A percentile compares a stretch with the other conserved stretches of the same genome.
These are phyloP conservation scores for Tulasnella sp. DNA, from an alignment of 768 basidiomycete genomes.

Conservation along the genomic window DNA sequence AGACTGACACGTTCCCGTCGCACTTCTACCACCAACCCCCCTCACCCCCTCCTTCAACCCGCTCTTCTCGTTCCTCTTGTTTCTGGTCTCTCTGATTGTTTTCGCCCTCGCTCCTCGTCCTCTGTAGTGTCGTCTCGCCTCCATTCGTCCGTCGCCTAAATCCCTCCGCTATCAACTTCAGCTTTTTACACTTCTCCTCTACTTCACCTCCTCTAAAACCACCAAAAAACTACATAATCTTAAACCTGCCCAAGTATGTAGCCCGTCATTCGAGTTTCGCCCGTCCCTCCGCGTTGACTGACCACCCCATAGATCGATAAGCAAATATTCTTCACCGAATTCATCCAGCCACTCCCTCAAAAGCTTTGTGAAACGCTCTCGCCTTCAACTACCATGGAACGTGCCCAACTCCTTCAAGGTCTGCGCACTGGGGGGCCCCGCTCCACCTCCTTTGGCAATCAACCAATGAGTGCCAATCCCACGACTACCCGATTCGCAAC, in stretches of 20 bases:
- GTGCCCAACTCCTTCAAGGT: constrained; percentile 76
- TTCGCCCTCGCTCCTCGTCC: constrained; percentile 1
- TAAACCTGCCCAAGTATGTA: no score
- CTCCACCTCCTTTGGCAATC: constrained; percentile 42
- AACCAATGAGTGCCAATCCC: constrained; percentile 51
- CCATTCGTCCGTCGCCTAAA: neutral
- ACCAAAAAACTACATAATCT: constrained; percentile 1
- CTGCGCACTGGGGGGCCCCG: constrained; percentile 86
- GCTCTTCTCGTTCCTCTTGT: constrained; percentile 20
- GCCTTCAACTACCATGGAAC: constrained; percentile 24
- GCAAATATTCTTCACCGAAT: neutral
- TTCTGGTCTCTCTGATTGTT: constrained; percentile 17
- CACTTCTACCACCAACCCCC: neutral
- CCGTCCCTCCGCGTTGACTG: constrained; percentile 1
- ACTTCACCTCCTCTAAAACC: neutral
- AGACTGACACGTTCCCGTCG: constrained; percentile 4
- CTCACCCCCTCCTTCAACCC: constrained; percentile 12
- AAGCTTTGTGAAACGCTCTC: constrained; percentile 19
- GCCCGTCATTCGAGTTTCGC: no score
- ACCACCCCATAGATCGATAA: neutral
- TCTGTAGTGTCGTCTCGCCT: neutral
- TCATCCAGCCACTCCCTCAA: constrained; percentile 20
- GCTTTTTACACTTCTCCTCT: neutral
- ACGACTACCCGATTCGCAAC: constrained; percentile 51
- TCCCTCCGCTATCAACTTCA: neutral